Percentiles rank a stretch among this genome's conserved stretches.
Evolutionary conservation across 2,329 filamentous ascomycete species (phyloP).

Genomic region (Botrytis cinerea): DNA sequence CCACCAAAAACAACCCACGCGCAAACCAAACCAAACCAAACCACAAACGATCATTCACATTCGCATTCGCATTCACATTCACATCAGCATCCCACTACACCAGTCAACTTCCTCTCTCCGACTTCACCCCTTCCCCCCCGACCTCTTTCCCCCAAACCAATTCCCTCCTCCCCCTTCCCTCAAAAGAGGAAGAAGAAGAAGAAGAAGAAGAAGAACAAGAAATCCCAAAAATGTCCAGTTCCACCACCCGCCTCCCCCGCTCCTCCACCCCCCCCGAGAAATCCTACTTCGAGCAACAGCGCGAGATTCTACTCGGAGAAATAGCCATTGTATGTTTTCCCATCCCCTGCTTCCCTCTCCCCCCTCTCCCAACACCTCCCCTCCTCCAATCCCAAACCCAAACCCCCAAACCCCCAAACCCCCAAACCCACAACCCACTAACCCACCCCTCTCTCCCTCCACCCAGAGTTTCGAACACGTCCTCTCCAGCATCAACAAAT

Average conservation of each 20-base stretch:
- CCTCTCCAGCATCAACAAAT: conserved; percentile 90
- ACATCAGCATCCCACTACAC: too few relatives aligned
- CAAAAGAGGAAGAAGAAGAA: too few relatives aligned
- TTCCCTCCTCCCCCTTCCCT: too few relatives aligned
- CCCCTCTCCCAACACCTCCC: not conserved
- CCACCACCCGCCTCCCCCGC: conserved; percentile 7
- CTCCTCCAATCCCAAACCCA: too few relatives aligned
- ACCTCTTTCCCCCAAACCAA: too few relatives aligned
- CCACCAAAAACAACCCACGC: not conserved
- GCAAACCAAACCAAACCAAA: not conserved
- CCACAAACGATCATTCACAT: not conserved
- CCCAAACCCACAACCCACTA: not conserved
- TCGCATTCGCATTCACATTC: too few relatives aligned
- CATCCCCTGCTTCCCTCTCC: too few relatives aligned
- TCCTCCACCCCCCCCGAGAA: conserved; percentile 46
- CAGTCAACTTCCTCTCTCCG: too few relatives aligned
- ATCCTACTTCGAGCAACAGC: conserved; percentile 75
- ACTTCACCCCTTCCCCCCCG: too few relatives aligned
- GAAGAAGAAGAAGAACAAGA: too few relatives aligned
- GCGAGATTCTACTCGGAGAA: conserved; percentile 69
- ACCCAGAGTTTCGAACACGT: conserved; percentile 78
- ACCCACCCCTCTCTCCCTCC: not conserved
- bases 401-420: too few relatives aligned
- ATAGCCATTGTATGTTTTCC: conserved; percentile 63
- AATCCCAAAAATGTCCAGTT: not conserved